These are phyloP conservation scores for Alnus rubra DNA, from an alignment of 306 rosid genomes.

Conservation along the genomic window DNA sequence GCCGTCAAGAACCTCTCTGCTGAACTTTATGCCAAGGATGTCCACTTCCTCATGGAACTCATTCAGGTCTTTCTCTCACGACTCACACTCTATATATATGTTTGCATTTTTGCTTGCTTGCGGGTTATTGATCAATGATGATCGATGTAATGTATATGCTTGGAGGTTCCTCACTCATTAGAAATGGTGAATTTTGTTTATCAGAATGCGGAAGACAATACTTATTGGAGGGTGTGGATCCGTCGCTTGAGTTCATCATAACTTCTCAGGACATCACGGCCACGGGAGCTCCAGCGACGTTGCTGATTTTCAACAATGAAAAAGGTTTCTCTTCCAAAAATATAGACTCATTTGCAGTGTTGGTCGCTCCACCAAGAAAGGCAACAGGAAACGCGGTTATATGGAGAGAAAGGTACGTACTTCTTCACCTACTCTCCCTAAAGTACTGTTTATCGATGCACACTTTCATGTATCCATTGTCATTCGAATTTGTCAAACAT, in stretches of 20 bases:
- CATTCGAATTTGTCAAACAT: no score
- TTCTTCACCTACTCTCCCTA: background rate
- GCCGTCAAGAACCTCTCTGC: conserved; percentile 58
- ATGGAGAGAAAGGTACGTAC: conserved; percentile 92
- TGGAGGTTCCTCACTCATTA: no score
- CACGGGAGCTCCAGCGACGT: conserved; percentile 64
- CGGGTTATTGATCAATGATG: no score
- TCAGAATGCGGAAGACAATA: conserved; percentile 91
- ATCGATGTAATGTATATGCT: no score
- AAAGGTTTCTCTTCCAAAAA: conserved; percentile 58
- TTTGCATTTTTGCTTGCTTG: no score
- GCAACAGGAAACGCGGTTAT: conserved; percentile 61
- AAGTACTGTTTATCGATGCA: no score
- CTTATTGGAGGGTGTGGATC: background rate
- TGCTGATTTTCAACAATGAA: conserved; percentile 72
- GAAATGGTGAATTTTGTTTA: background rate
- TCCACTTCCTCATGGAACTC: conserved; percentile 79
- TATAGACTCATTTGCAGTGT: conserved; percentile 74
- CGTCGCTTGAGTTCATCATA: conserved; percentile 62
- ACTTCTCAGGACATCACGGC: conserved; percentile 64
- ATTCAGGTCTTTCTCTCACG: conserved; percentile 60
- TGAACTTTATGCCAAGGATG: conserved; percentile 68
- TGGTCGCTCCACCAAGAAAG: conserved; percentile 80
- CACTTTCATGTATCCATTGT: no score
- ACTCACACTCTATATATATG: no score